Evolutionary conservation across 106 monocot genomes (phyloP).

Genomic region (Platanthera guangdongensis): DNA sequence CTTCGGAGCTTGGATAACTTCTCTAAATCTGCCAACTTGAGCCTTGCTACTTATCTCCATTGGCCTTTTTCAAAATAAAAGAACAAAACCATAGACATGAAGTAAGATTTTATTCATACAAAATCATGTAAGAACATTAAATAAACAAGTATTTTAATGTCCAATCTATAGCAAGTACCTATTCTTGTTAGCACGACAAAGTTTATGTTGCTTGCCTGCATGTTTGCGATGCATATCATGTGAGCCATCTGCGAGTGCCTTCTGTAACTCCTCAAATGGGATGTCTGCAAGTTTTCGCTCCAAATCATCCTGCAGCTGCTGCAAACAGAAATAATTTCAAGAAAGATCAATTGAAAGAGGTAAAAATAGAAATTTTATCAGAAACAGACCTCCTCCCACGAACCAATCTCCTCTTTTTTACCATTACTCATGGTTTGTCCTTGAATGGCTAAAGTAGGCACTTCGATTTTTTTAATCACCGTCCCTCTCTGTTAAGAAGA

Average conservation of each 20-base stretch:
- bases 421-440: background rate
- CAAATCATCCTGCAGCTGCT: conserved; percentile 35
- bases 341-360: too few relatives aligned
- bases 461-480: conserved; percentile 1
- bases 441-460: background rate
- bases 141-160: background rate
- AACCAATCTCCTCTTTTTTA: background rate
- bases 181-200: conserved; percentile 64
- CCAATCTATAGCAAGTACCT: conserved; percentile 29
- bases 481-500: background rate
- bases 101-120: background rate
- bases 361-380: background rate
- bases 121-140: conserved; percentile 3
- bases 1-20: conserved; percentile 78
- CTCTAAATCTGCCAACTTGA: conserved; percentile 52
- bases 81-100: background rate
- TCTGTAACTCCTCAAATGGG: conserved; percentile 68
- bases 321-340: background rate
- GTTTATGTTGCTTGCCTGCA: conserved; percentile 17
- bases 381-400: background rate
- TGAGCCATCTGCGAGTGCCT: conserved; percentile 72
- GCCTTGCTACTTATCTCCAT: conserved; percentile 78
- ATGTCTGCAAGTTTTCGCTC: conserved; percentile 67
- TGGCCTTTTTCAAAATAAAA: conserved; percentile 34
- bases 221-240: conserved; percentile 6